A percentile compares a stretch with the other conserved stretches of the same genome.
Evolutionary conservation across 306 rosid species (phyloP).

Genomic region (Bauhinia variegata): DNA sequence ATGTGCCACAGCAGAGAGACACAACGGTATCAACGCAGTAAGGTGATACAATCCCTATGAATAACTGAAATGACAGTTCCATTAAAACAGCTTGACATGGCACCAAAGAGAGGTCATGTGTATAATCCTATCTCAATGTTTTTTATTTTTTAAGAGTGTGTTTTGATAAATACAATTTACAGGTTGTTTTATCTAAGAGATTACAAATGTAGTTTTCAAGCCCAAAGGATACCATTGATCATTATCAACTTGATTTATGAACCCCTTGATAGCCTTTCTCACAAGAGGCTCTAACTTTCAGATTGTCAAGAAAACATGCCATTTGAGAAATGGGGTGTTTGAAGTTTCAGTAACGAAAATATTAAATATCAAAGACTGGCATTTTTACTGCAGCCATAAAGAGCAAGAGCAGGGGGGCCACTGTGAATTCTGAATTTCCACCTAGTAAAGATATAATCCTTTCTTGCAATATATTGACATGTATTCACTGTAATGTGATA

Average conservation of each 20-base stretch:
- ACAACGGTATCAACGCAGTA: too few relatives aligned
- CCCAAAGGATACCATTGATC: neutral
- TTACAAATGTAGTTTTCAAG: neutral
- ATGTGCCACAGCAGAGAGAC: too few relatives aligned
- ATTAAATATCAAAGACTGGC: neutral
- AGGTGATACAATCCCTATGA: too few relatives aligned
- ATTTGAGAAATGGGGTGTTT: neutral
- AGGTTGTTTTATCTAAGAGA: neutral
- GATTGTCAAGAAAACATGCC: too few relatives aligned
- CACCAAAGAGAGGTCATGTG: too few relatives aligned
- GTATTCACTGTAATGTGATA: slow-evolving; percentile 6
- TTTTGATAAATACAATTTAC: slow-evolving; percentile 2
- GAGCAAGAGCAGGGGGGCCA: neutral
- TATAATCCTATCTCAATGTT: too few relatives aligned
- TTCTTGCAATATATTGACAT: neutral
- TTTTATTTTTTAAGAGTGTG: neutral
- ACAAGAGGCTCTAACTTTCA: neutral
- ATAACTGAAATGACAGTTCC: too few relatives aligned
- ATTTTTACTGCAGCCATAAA: neutral
- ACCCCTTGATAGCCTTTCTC: neutral
- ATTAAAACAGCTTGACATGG: too few relatives aligned
- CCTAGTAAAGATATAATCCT: neutral
- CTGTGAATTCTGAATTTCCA: neutral
- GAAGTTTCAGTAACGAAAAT: neutral
- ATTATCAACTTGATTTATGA: neutral